Base-by-base conservation (phyloP, 75 land plant genomes). In the Gnetum montanum region DNA sequence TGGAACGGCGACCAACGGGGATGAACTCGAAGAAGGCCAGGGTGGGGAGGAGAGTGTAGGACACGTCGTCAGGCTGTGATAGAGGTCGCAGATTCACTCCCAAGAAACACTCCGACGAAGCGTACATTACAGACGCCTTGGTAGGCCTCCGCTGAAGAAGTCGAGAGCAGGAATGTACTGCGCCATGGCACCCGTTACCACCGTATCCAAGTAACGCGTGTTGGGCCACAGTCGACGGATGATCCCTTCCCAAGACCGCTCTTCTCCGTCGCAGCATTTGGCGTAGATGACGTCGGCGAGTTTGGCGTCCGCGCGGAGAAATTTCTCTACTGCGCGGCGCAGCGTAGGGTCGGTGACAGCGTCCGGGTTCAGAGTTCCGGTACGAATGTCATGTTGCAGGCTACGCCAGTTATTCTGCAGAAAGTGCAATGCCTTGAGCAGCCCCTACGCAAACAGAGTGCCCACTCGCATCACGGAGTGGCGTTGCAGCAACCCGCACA, bases 21-120 rank as follows among this genome's bases (percentile, higher is more conserved):
- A 90, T 28, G 70, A 90, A 90, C 70, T 90, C 96, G 66, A 79
- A 90, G 62, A 75, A 90, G 31, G 63, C 83, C 78, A 85, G 76
- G 71, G 70, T 81, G 36, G 96, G 90, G 70, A 90, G 64, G 49
- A 90, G 70, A 30, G 91, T 82, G 74, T 76, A 85, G 19, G 83
- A 59, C 4, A 74, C 81, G 36, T 82, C 81, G 3, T 62, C 49
- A 0, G 83, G 80, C 29, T 63, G 50, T 25, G 46, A 47, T 65
- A 78, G 77, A 6, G 89, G 85, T 10, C 46, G 61, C 19, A 84
- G 55, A 57, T 88, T 88, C 24, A 88, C 47, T 5, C 83, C 94
- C 29, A 88, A 78, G 54, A 73, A 84, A 53, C 85, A 80, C 78
- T 84, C 94, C 3, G 94, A 81, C 12, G 89, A 81, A 3, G 76